Base-by-base conservation (phyloP, 768 basidiomycete species). In the Hygrocybe coccinea region DNA sequence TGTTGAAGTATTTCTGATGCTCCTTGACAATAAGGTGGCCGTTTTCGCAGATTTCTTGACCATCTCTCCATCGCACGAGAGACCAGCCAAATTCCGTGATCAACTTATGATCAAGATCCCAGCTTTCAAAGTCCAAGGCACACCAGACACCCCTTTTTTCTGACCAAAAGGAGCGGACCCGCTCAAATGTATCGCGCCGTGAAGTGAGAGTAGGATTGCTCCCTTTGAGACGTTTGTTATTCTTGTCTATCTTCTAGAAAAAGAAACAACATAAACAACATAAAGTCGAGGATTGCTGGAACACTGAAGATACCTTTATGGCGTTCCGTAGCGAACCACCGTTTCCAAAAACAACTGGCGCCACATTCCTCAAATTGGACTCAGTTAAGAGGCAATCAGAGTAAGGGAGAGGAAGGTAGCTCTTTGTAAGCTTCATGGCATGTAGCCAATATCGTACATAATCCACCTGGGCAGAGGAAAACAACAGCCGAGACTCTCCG, bases 81-180 rank as follows among this genome's bases (percentile, higher is more conserved):
- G 83, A 82, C 78, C 82, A 92, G n/a, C 92, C 92, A 61, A 90
- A 86, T 66, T 95, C 92, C 22, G 88, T 91, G 59, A 92, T 74
- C 19, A 85, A 58, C 1, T 72, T 79, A 62, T 90, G 87, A 41
- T 90, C 87, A 39, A 69, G 68, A 64, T 94, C 91, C 89, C 89
- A 93, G 15, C 79, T 81, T 69, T 93, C 91, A 59, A 93, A 85
- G 66, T 93, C 91, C 50, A 92, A 69, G 14, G 89, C 82, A 64
- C 80, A 80, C 87, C 89, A 92, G 3, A 80, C 79, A 39, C 88
- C 90, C 22, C 67, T 75, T 65, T 84, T 82, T 56, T 77, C 77
- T 0, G 71, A 69, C 84, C 85, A 91, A 51, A 83, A 74, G 2
- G 76, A 66, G 15, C 89, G 83, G 22, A 84, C 78, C 5, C 79